Conservation (phyloP, 208 protist species). For the Sergeia podlipaevii region DNA sequence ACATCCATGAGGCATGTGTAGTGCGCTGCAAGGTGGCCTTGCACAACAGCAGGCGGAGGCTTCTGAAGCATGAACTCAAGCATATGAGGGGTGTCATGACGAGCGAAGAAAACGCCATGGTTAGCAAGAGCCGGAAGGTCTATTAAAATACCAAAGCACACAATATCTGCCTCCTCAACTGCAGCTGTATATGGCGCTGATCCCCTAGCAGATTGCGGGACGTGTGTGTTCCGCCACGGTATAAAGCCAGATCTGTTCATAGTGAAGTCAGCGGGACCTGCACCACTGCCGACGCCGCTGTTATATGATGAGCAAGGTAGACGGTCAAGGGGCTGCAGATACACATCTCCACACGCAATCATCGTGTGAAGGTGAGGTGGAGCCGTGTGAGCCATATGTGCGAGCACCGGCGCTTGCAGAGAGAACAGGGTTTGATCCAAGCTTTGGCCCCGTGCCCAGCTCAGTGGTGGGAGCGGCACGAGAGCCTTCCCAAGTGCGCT, state of each 20-base stretch:
- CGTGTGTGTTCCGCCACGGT: no score
- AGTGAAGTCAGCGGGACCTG: neutral
- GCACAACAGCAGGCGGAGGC: conserved; percentile 25
- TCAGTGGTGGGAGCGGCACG: conserved; percentile 34
- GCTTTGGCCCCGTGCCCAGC: conserved; percentile 19
- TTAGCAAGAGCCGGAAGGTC: conserved; percentile 12
- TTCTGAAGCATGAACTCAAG: conserved; percentile 61
- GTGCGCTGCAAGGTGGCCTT: conserved; percentile 2
- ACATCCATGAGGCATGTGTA: conserved; percentile 24
- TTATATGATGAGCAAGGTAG: no score
- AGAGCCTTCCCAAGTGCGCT: conserved; percentile 36
- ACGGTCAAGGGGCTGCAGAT: no score
- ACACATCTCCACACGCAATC: conserved; percentile 39
- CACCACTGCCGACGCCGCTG: neutral
- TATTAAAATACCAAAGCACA: conserved; percentile 36
- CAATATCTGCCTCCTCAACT: conserved; percentile 29
- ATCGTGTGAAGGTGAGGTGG: conserved; percentile 29
- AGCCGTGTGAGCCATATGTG: conserved; percentile 12
- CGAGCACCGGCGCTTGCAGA: conserved; percentile 22
- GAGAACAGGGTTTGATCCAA: conserved; percentile 36
- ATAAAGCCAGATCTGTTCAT: no score
- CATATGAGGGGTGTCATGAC: conserved; percentile 5
- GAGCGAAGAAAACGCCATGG: conserved; percentile 46
- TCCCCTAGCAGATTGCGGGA: conserved; percentile 4
- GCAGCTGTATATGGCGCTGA: neutral